A percentile compares a stretch with the other conserved stretches of the same genome.
These are phyloP conservation scores for Pascua guehoae DNA, from an alignment of 1,284 basidiomycete genomes.

Conservation along the genomic window DNA sequence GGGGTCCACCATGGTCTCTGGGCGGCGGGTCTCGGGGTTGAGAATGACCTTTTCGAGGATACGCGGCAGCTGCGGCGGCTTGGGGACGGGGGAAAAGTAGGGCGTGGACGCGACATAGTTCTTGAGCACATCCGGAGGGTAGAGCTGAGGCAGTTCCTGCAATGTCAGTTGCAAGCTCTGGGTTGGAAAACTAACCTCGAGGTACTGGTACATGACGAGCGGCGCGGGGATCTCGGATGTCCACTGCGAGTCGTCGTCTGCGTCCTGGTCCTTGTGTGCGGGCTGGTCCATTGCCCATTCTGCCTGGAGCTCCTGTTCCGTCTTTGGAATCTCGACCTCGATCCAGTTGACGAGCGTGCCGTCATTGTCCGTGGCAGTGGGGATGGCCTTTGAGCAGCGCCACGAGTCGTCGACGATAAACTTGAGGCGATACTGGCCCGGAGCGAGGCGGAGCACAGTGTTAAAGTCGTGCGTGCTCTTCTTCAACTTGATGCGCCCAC, in stretches of 20 bases:
- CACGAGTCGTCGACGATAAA: constrained; percentile 93
- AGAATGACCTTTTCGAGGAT: constrained; percentile 80
- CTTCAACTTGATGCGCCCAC: constrained; percentile 53
- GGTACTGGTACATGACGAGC: constrained; percentile 70
- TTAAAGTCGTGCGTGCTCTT: constrained; percentile 53
- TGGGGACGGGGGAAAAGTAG: constrained; percentile 57
- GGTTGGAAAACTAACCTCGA: constrained; percentile 60
- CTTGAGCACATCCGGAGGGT: constrained; percentile 15
- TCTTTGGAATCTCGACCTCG: constrained; percentile 52
- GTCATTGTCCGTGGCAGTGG: constrained; percentile 89
- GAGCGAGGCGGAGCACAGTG: constrained; percentile 59
- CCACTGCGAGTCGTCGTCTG: constrained; percentile 57
- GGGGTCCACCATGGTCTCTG: constrained; percentile 24
- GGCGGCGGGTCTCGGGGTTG: constrained; percentile 57
- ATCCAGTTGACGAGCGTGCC: constrained; percentile 95
- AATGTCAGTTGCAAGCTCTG: too few relatives aligned
- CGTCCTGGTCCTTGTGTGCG: constrained; percentile 33
- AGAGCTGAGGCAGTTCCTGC: constrained; percentile 57
- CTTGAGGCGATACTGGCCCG: constrained; percentile 92
- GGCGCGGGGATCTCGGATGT: constrained; percentile 69
- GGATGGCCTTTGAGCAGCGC: constrained; percentile 69
- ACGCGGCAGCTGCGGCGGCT: constrained; percentile 79
- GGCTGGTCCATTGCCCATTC: constrained; percentile 47
- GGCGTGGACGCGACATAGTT: constrained; percentile 39
- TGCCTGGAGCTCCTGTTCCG: constrained; percentile 43